Conservation (phyloP, 441 rosid species). For the Pelargonium citronellum region DNA sequence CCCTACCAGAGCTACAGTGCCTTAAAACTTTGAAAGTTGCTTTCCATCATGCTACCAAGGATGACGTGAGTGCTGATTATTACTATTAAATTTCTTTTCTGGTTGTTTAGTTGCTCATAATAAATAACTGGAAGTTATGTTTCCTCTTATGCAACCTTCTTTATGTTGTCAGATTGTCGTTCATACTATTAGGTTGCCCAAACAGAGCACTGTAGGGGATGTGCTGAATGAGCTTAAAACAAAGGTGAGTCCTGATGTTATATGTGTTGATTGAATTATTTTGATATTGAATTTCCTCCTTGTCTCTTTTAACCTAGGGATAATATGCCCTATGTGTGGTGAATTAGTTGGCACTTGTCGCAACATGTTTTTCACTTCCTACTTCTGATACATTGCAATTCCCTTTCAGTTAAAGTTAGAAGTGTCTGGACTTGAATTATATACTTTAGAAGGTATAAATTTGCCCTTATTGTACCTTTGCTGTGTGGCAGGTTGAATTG, state of each 20-base stretch:
- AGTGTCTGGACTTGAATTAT: not conserved
- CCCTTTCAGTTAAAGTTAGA: conserved; percentile 1
- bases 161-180: conserved; percentile 43
- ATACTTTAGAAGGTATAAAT: conserved; percentile 2
- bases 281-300: not conserved
- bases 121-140: conserved; percentile 15
- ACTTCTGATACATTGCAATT: not conserved
- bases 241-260: conserved; percentile 33
- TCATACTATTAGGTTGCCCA: conserved; percentile 65
- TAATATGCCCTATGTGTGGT: not conserved
- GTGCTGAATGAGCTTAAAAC: conserved; percentile 61
- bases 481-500: conserved; percentile 51
- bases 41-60: conserved; percentile 66
- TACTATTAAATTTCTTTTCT: conserved; percentile 12
- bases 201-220: conserved; percentile 70
- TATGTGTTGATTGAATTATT: not conserved
- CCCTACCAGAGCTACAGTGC: conserved; percentile 70
- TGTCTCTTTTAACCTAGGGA: not conserved
- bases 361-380: not conserved
- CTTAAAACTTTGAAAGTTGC: conserved; percentile 68
- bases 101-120: conserved; percentile 15
- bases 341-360: not conserved
- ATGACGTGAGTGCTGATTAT: conserved; percentile 47
- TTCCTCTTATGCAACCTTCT: conserved; percentile 19
- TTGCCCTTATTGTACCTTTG: conserved; percentile 10